These are phyloP conservation scores for Ilyonectria mors-panacis DNA, from an alignment of 2,329 filamentous ascomycete species.

Conservation along the genomic window DNA sequence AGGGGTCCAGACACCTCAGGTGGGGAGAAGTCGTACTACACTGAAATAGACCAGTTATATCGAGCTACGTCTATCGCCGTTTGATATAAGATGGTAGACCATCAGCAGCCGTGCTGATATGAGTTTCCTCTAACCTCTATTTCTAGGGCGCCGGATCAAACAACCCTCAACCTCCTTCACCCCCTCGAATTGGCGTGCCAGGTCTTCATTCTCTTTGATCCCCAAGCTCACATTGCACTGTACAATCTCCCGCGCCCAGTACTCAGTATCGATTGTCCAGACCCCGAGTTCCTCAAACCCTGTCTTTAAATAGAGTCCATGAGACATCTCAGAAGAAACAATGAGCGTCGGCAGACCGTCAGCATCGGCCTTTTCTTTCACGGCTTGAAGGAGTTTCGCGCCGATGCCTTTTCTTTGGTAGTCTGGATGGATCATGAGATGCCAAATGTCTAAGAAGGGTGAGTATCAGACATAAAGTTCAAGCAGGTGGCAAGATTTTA, in stretches of 20 bases:
- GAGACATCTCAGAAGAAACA: slow-evolving; percentile 38
- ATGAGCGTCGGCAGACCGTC: slow-evolving; percentile 26
- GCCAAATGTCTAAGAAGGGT: slow-evolving; percentile 36
- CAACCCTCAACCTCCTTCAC: slow-evolving; percentile 41
- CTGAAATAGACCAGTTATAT: no score
- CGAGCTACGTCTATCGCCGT: no score
- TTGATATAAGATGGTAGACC: no score
- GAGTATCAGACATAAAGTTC: background rate
- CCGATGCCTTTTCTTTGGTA: slow-evolving; percentile 44
- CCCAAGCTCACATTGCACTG: slow-evolving; percentile 28
- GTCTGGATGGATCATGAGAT: slow-evolving; percentile 44
- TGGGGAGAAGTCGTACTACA: no score
- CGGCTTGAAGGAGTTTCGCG: slow-evolving; percentile 26
- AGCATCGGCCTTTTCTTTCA: slow-evolving; percentile 39
- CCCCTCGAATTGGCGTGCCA: slow-evolving; percentile 32
- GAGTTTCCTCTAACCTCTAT: background rate
- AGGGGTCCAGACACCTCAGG: no score
- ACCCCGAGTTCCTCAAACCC: slow-evolving; percentile 36
- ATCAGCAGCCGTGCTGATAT: no score
- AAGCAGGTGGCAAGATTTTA: background rate
- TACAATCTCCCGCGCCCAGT: slow-evolving; percentile 39
- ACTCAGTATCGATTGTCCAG: slow-evolving; percentile 39
- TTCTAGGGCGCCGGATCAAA: slow-evolving; percentile 41
- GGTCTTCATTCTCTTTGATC: slow-evolving; percentile 4
- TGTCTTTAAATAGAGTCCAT: slow-evolving; percentile 35